Conservation (phyloP, 305 asterid species). For the Fraxinus angustifolia region DNA sequence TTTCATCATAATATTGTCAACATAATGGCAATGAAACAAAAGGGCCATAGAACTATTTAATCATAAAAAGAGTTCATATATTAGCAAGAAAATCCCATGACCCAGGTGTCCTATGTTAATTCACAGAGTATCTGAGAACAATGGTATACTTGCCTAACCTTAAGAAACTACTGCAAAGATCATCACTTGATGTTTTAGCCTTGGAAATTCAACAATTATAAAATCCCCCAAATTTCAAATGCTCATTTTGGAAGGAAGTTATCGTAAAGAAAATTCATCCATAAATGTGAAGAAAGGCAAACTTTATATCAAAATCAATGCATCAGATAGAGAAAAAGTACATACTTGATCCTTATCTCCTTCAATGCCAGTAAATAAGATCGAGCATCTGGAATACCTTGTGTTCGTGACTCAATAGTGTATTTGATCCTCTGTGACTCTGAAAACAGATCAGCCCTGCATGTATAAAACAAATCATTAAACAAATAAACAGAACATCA, state of each 20-base stretch:
- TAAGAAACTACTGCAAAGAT: conserved; percentile 14
- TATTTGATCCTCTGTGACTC: conserved; percentile 84
- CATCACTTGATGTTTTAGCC: neutral
- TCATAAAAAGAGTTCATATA: neutral
- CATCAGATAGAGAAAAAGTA: conserved; percentile 7
- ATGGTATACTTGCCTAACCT: conserved; percentile 1
- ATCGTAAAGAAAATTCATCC: conserved; percentile 6
- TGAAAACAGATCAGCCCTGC: conserved; percentile 76
- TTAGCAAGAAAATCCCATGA: neutral
- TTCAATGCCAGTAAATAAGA: conserved; percentile 65
- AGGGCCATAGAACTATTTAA: neutral
- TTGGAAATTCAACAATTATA: neutral
- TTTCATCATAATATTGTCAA: neutral
- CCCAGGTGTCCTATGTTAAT: neutral
- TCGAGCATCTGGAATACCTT: conserved; percentile 82
- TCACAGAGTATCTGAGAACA: conserved; percentile 1
- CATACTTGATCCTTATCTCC: conserved; percentile 89
- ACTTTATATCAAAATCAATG: neutral
- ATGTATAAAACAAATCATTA: conserved; percentile 18
- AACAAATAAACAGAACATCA: neutral
- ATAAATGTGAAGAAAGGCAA: neutral
- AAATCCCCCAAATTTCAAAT: neutral
- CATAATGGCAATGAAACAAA: neutral
- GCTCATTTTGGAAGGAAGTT: neutral
- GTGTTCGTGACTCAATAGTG: conserved; percentile 65